Percentiles rank a stretch among this genome's conserved stretches.
phyloP scores from a whole-genome alignment of 1,139 yeast species.

The Waltiozyma sp. region DNA sequence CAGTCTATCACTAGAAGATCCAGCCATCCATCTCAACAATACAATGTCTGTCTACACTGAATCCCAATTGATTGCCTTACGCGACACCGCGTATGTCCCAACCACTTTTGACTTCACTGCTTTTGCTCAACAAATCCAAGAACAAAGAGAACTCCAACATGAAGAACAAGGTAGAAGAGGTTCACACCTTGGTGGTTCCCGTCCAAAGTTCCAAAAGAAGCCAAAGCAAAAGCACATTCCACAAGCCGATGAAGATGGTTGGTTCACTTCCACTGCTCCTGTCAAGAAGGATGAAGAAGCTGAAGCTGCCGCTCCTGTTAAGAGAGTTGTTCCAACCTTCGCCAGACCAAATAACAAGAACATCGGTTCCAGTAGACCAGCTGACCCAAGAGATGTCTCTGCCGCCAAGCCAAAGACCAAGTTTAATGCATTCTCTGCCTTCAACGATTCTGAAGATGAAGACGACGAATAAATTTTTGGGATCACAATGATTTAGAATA shows the following conservation, averaged over 20 bases:
- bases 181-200: conserved; percentile 35
- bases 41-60: conserved; percentile 51
- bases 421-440: conserved; percentile 74
- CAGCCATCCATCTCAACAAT: not conserved
- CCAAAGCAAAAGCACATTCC: conserved; percentile 28
- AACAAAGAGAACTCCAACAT: conserved; percentile 36
- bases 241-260: conserved; percentile 60
- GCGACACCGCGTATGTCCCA: conserved; percentile 47
- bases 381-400: conserved; percentile 57
- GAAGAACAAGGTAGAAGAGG: conserved; percentile 39
- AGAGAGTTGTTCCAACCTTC: conserved; percentile 35
- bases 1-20: not conserved
- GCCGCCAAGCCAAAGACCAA: conserved; percentile 55
- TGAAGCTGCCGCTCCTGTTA: conserved; percentile 25
- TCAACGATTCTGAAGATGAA: conserved; percentile 50
- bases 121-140: conserved; percentile 55
- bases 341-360: conserved; percentile 58
- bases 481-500: not conserved
- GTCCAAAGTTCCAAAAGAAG: conserved; percentile 46
- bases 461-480: conserved; percentile 11
- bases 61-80: conserved; percentile 51
- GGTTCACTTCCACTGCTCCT: conserved; percentile 50
- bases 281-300: conserved; percentile 37
- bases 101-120: conserved; percentile 53
- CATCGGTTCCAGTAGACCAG: conserved; percentile 64